Evolutionary conservation across 2,329 filamentous ascomycete species (phyloP).

Genomic region (Neofusicoccum laricinum): DNA sequence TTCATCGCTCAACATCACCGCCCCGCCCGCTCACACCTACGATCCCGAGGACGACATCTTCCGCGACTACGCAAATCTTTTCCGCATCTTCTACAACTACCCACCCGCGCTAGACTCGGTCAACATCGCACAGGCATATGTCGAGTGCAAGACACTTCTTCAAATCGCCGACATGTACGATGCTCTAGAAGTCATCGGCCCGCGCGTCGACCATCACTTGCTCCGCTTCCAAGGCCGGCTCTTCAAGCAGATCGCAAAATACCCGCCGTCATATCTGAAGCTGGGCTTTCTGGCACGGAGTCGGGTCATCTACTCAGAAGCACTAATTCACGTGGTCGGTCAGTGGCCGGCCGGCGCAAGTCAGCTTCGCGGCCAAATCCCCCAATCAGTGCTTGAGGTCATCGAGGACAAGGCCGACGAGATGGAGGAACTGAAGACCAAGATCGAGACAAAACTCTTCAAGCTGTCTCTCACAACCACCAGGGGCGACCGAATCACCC

Average conservation of each 20-base stretch:
- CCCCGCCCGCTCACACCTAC: constrained; percentile 45
- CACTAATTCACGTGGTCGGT: constrained; percentile 88
- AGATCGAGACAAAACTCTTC: constrained; percentile 79
- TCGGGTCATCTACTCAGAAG: constrained; percentile 72
- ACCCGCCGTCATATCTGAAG: constrained; percentile 87
- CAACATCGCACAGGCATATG: constrained; percentile 89
- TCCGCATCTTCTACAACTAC: constrained; percentile 95
- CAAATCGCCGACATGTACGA: constrained; percentile 93
- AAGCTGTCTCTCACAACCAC: constrained; percentile 74
- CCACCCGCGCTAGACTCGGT: constrained; percentile 75
- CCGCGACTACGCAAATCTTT: constrained; percentile 92
- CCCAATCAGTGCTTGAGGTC: constrained; percentile 76
- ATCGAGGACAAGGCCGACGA: constrained; percentile 96
- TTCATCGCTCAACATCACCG: constrained; percentile 50
- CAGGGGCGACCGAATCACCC: constrained; percentile 77
- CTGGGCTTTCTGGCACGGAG: constrained; percentile 82
- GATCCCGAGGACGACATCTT: constrained; percentile 69
- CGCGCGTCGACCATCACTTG: constrained; percentile 88
- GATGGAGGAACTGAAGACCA: constrained; percentile 75
- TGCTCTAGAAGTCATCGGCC: constrained; percentile 80
- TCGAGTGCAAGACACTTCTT: constrained; percentile 88
- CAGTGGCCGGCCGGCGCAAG: constrained; percentile 84
- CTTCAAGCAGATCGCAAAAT: constrained; percentile 96
- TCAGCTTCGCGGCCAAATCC: constrained; percentile 58
- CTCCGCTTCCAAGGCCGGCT: constrained; percentile 86